phyloP scores from a whole-genome alignment of 78 protist genomes.

The Dictyostelium capitatum region DNA sequence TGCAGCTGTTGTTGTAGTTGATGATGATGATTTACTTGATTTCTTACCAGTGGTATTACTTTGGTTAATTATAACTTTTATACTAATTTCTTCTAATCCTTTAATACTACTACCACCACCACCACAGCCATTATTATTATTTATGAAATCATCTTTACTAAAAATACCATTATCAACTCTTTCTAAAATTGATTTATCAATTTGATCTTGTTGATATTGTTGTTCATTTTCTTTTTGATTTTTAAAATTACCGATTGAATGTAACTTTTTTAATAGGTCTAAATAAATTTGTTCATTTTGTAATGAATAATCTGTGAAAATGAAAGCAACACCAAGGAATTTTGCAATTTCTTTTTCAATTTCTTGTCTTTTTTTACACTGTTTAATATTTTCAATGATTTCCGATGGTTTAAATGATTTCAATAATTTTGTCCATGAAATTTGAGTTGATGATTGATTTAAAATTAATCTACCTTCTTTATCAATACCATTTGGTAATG shows the following conservation, averaged over 20 bases:
- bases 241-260: not conserved
- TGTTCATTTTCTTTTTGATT: not conserved
- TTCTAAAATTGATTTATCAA: not conserved
- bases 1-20: not conserved
- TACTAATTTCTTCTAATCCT: not conserved
- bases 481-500: constrained; percentile 31
- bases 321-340: not conserved
- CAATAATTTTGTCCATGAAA: constrained; percentile 1
- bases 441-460: not conserved
- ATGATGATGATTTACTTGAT: not conserved
- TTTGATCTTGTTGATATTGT: constrained; percentile 6
- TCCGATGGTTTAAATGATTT: constrained; percentile 30
- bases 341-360: constrained; percentile 28
- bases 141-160: not conserved
- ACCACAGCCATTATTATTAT: not conserved
- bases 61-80: not conserved
- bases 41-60: not conserved
- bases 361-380: constrained; percentile 20
- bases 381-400: constrained; percentile 17
- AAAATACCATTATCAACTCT: not conserved
- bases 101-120: not conserved
- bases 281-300: constrained; percentile 24
- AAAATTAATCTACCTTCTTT: constrained; percentile 52
- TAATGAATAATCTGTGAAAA: constrained; percentile 34
- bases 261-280: not conserved